Percentiles rank a stretch among this genome's conserved stretches.
phyloP scores from a whole-genome alignment of 2,329 filamentous ascomycete species.

The Calonectria pseudoreteaudii region DNA sequence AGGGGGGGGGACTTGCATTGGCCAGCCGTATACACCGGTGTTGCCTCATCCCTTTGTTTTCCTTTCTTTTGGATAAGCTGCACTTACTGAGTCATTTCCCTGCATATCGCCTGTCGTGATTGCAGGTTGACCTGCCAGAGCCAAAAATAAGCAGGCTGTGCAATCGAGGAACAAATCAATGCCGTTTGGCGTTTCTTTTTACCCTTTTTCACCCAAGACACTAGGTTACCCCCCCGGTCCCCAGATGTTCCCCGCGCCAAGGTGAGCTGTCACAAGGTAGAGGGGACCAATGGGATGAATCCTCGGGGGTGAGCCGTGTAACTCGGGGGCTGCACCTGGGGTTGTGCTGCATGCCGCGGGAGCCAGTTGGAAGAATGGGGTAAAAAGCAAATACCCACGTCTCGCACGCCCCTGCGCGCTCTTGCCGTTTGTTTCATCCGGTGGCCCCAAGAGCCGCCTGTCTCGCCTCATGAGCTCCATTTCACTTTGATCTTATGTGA shows the following conservation, averaged over 20 bases:
- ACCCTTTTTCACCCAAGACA: neutral
- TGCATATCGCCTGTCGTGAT: neutral
- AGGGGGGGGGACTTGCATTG: neutral
- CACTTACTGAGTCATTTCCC: neutral
- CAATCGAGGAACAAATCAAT: neutral
- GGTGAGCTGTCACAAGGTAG: constrained; percentile 20
- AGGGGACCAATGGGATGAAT: neutral
- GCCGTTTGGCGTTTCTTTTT: constrained; percentile 11
- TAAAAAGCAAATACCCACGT: neutral
- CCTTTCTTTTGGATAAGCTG: neutral
- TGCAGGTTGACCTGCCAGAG: neutral
- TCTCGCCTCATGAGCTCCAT: neutral
- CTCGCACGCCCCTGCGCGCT: neutral
- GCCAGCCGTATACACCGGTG: neutral
- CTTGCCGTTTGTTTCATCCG: constrained; percentile 12
- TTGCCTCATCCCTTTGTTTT: neutral
- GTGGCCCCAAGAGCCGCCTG: neutral
- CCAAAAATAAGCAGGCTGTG: neutral
- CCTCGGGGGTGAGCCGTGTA: too few species aligned
- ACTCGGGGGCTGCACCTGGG: constrained; percentile 6
- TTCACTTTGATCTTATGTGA: neutral
- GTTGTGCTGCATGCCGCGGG: constrained; percentile 12
- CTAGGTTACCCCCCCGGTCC: neutral
- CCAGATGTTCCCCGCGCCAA: constrained; percentile 8
- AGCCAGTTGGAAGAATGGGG: constrained; percentile 10